Evolutionary conservation across 2,329 filamentous ascomycete genomes (phyloP).

Genomic region (Ophiostoma sp.): DNA sequence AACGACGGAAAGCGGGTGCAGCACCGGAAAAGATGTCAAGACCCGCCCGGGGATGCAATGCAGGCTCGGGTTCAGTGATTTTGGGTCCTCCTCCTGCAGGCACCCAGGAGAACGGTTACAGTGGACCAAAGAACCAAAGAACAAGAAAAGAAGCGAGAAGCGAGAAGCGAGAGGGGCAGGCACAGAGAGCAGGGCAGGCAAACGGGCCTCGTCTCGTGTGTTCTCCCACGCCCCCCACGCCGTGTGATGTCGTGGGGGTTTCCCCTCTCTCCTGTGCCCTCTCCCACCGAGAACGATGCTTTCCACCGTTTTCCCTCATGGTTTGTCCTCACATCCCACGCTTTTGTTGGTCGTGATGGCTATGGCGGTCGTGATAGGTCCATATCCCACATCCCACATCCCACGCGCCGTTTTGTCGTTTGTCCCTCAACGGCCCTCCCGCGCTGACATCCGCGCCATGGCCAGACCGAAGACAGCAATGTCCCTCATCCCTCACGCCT

Average conservation of each 20-base stretch:
- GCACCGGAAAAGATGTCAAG: background rate
- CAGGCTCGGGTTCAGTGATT: background rate
- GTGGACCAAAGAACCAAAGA: background rate
- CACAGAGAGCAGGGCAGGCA: background rate
- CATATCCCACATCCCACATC: background rate
- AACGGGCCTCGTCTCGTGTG: too few species aligned
- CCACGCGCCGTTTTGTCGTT: background rate
- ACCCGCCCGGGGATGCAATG: background rate
- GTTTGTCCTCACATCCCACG: background rate
- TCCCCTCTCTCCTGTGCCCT: background rate
- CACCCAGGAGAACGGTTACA: conserved; percentile 14
- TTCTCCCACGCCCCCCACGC: background rate
- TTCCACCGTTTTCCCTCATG: conserved; percentile 2
- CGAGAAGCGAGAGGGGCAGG: background rate
- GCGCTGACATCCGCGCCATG: background rate
- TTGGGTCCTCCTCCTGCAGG: background rate
- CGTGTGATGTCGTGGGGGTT: background rate
- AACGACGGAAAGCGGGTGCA: background rate
- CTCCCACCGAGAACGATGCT: background rate
- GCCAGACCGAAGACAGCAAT: too few species aligned
- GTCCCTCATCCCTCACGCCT: background rate
- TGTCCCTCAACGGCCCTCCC: background rate
- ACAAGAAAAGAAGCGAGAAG: background rate
- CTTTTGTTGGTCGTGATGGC: background rate
- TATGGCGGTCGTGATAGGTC: too few species aligned